Percentiles rank a stretch among this genome's conserved stretches.
Conservation (phyloP, 345 rosid genomes). For the Jatropha curcas region DNA sequence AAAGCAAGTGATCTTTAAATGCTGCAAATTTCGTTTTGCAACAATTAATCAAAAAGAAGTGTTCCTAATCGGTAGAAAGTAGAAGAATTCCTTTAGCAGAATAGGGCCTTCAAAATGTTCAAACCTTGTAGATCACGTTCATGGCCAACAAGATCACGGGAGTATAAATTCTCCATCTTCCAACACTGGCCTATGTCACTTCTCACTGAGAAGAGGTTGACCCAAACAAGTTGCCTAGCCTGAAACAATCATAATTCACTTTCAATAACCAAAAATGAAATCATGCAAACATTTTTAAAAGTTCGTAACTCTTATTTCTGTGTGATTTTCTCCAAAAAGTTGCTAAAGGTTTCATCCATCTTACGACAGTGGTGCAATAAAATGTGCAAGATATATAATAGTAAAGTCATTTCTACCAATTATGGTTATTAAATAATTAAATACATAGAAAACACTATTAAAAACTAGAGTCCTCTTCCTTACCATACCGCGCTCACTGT, state of each 20-base stretch:
- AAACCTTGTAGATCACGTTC: slow-evolving; percentile 69
- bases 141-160: slow-evolving; percentile 87
- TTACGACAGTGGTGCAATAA: no score
- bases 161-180: slow-evolving; percentile 77
- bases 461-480: not conserved
- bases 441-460: no score
- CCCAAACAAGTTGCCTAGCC: slow-evolving; percentile 86
- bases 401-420: no score
- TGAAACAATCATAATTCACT: slow-evolving; percentile 27
- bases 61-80: no score
- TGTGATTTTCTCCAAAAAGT: not conserved
- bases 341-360: no score
- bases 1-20: not conserved
- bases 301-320: not conserved
- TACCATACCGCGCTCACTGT: slow-evolving; percentile 32
- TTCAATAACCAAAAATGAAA: slow-evolving; percentile 2
- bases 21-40: not conserved
- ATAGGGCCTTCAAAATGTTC: slow-evolving; percentile 7
- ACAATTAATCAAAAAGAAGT: not conserved
- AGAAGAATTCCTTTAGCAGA: not conserved
- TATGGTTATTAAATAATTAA: no score
- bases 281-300: not conserved
- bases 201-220: slow-evolving; percentile 74
- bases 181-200: slow-evolving; percentile 75
- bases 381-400: no score